Evolutionary conservation across 352 stramenopile species (phyloP).

Genomic region (Globisporangium recalcitrans): DNA sequence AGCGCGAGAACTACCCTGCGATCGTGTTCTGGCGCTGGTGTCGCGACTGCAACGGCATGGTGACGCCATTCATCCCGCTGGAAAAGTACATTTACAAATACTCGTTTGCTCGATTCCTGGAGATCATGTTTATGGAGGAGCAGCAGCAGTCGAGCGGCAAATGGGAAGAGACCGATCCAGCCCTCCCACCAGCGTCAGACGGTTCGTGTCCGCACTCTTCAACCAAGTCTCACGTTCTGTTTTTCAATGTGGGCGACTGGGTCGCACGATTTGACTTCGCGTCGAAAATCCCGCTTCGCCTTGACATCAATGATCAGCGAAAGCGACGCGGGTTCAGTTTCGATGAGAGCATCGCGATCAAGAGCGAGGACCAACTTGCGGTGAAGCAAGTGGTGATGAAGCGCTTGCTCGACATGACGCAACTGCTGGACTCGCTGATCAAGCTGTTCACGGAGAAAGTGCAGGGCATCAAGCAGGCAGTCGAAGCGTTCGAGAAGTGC

Average conservation of each 20-base stretch:
- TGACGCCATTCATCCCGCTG: slow-evolving; percentile 87
- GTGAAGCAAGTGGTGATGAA: slow-evolving; percentile 26
- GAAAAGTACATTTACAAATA: slow-evolving; percentile 95
- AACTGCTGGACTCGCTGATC: slow-evolving; percentile 39
- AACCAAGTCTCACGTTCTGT: slow-evolving; percentile 65
- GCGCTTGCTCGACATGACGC: slow-evolving; percentile 28
- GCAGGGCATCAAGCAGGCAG: slow-evolving; percentile 44
- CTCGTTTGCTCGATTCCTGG: slow-evolving; percentile 97
- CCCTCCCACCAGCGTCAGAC: slow-evolving; percentile 13
- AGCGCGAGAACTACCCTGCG: slow-evolving; percentile 34
- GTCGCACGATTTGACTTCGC: slow-evolving; percentile 69
- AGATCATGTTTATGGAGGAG: slow-evolving; percentile 92
- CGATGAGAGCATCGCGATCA: neutral
- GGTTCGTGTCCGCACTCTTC: slow-evolving; percentile 38
- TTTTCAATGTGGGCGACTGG: slow-evolving; percentile 74
- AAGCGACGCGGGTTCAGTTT: slow-evolving; percentile 12
- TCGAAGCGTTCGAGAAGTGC: slow-evolving; percentile 54
- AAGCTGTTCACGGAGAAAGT: slow-evolving; percentile 60
- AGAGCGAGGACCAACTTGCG: slow-evolving; percentile 19
- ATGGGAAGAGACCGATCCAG: neutral
- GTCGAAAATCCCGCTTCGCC: slow-evolving; percentile 33
- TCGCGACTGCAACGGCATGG: slow-evolving; percentile 89
- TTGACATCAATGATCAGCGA: slow-evolving; percentile 13
- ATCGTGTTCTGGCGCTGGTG: slow-evolving; percentile 98
- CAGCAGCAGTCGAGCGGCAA: slow-evolving; percentile 25